A percentile compares a stretch with the other conserved stretches of the same genome.
phyloP scores from a whole-genome alignment of 441 rosid species.

The Erodium chrysanthum region DNA sequence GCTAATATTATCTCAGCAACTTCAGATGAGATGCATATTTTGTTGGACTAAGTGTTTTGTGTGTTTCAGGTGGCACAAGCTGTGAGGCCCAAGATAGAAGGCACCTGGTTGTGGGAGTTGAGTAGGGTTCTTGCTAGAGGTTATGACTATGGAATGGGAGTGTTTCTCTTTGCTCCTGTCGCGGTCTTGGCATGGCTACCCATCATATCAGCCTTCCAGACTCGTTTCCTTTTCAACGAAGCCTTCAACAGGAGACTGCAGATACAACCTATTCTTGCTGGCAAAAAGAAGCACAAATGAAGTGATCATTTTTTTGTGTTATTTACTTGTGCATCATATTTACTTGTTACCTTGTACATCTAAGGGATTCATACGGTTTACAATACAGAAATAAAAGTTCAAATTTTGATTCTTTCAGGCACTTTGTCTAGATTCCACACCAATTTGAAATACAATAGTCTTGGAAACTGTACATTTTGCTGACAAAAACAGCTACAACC shows the following conservation, averaged over 20 bases:
- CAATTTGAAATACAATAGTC: no score
- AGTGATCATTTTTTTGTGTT: no score
- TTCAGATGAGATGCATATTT: not conserved
- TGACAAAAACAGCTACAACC: not conserved
- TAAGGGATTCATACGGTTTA: constrained; percentile 9
- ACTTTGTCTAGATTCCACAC: not conserved
- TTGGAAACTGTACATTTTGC: not conserved
- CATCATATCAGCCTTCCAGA: constrained; percentile 72
- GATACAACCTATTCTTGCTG: constrained; percentile 79
- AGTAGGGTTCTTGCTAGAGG: constrained; percentile 62
- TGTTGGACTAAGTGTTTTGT: not conserved
- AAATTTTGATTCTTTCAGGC: not conserved
- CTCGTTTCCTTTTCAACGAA: constrained; percentile 86
- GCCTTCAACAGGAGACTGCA: constrained; percentile 79
- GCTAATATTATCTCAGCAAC: not conserved
- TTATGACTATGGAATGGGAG: constrained; percentile 93
- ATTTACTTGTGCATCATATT: not conserved
- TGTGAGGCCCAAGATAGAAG: constrained; percentile 63
- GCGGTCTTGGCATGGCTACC: constrained; percentile 94
- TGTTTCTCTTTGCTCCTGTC: constrained; percentile 66
- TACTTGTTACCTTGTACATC: constrained; percentile 6
- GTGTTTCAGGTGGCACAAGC: constrained; percentile 77
- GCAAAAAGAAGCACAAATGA: constrained; percentile 46
- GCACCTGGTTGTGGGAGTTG: constrained; percentile 68
- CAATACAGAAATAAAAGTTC: not conserved